Evolutionary conservation across 75 land plant species (phyloP).

Genomic region (Isoetes taiwanensis): DNA sequence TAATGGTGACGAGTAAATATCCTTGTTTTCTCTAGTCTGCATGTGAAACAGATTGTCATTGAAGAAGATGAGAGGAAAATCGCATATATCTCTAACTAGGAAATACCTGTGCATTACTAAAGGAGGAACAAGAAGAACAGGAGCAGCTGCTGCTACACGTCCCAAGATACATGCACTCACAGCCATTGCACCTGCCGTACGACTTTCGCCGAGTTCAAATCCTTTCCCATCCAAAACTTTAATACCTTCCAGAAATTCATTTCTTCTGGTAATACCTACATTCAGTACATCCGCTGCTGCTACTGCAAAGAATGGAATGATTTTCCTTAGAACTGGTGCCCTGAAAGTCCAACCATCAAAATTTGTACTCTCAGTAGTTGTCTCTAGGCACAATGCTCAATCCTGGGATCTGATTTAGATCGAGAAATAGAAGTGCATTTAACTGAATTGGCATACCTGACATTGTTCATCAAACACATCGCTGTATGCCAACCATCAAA

Average conservation of each 20-base stretch:
- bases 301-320: conserved; percentile 25
- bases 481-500: no score
- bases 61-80: not conserved
- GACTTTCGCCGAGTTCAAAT: conserved; percentile 20
- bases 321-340: conserved; percentile 13
- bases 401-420: no score
- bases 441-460: no score
- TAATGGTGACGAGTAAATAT: conserved; percentile 10
- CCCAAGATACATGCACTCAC: conserved; percentile 23
- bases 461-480: no score
- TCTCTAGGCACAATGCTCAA: no score
- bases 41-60: not conserved
- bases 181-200: conserved; percentile 20
- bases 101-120: conserved; percentile 24
- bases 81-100: not conserved
- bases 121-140: conserved; percentile 20
- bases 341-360: conserved; percentile 13
- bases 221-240: conserved; percentile 16
- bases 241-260: conserved; percentile 22
- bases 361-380: no score
- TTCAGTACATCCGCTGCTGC: conserved; percentile 27
- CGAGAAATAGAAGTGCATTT: no score
- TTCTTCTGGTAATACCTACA: conserved; percentile 22
- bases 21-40: conserved; percentile 19
- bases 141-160: conserved; percentile 24